Evolutionary conservation across 129 eudicot species (phyloP).

Genomic region (Escallonia herrerae): DNA sequence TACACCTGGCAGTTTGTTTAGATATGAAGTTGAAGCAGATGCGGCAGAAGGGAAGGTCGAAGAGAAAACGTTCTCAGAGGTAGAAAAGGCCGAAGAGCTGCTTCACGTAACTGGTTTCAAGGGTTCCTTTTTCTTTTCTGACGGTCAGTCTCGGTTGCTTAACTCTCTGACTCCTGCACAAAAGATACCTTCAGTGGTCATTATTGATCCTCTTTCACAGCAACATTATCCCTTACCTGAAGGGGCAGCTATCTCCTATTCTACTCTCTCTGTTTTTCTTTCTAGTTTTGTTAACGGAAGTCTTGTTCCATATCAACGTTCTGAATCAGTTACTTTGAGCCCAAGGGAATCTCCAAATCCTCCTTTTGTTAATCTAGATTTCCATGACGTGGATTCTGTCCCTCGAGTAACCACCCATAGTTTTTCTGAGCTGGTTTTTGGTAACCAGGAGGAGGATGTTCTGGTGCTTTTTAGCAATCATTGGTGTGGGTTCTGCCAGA

Average conservation of each 20-base stretch:
- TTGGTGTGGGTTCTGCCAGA: conserved; percentile 94
- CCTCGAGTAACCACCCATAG: conserved; percentile 52
- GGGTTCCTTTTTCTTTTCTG: conserved; percentile 69
- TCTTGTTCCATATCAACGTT: conserved; percentile 67
- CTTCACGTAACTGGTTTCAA: conserved; percentile 18
- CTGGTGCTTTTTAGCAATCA: conserved; percentile 73
- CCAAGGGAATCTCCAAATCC: conserved; percentile 50
- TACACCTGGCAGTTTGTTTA: conserved; percentile 4
- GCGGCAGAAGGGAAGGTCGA: conserved; percentile 24
- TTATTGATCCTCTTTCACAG: conserved; percentile 59
- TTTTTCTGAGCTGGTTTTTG: conserved; percentile 68
- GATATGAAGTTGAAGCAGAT: conserved; percentile 16
- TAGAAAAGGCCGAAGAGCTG: conserved; percentile 9
- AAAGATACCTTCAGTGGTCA: conserved; percentile 61
- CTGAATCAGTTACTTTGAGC: conserved; percentile 33
- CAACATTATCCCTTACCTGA: conserved; percentile 61
- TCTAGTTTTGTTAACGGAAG: conserved; percentile 51
- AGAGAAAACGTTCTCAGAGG: conserved; percentile 13
- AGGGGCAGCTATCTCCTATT: conserved; percentile 34
- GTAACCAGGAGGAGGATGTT: conserved; percentile 50
- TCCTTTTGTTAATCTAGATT: conserved; percentile 86
- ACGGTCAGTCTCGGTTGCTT: conserved; percentile 59
- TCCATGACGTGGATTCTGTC: conserved; percentile 65
- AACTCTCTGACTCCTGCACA: conserved; percentile 37
- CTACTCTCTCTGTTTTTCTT: conserved; percentile 46